Evolutionary conservation across 495 filamentous ascomycete species (phyloP).

Genomic region (Penicillium cataractarum): DNA sequence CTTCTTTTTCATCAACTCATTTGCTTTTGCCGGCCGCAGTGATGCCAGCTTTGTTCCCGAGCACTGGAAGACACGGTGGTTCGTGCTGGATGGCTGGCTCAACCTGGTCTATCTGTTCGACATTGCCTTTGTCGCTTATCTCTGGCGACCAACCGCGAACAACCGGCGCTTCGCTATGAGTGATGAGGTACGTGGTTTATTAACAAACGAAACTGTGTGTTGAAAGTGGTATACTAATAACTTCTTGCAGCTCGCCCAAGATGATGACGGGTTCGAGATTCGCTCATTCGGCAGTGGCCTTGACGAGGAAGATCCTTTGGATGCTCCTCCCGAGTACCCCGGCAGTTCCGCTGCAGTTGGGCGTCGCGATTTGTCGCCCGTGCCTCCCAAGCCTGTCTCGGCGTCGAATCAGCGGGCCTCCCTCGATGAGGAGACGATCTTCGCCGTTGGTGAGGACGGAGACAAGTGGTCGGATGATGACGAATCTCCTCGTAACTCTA

Average conservation of each 20-base stretch:
- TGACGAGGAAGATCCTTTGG: constrained; percentile 64
- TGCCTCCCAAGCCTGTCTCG: constrained; percentile 55
- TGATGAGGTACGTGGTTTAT: constrained; percentile 68
- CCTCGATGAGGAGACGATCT: constrained; percentile 90
- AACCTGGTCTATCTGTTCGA: constrained; percentile 95
- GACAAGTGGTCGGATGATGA: constrained; percentile 74
- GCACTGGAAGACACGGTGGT: constrained; percentile 97
- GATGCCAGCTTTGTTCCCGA: constrained; percentile 89
- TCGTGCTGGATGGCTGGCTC: constrained; percentile 96
- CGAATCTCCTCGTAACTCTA: constrained; percentile 56
- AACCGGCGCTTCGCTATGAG: constrained; percentile 98
- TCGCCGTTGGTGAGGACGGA: constrained; percentile 80
- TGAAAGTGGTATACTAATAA: constrained; percentile 30
- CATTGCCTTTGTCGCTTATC: constrained; percentile 88
- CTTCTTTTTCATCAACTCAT: constrained; percentile 95
- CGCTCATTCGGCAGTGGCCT: constrained; percentile 84
- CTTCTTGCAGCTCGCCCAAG: constrained; percentile 76
- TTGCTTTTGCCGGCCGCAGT: constrained; percentile 81
- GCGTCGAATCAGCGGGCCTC: constrained; percentile 62
- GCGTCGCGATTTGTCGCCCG: constrained; percentile 50
- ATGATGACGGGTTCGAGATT: constrained; percentile 98
- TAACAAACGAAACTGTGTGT: neutral
- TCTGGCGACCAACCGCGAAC: constrained; percentile 96
- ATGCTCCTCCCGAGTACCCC: constrained; percentile 43
- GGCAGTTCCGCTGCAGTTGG: constrained; percentile 32